These are phyloP conservation scores for Rachicladosporium sp. DNA, from an alignment of 2,329 filamentous ascomycete species.

Conservation along the genomic window DNA sequence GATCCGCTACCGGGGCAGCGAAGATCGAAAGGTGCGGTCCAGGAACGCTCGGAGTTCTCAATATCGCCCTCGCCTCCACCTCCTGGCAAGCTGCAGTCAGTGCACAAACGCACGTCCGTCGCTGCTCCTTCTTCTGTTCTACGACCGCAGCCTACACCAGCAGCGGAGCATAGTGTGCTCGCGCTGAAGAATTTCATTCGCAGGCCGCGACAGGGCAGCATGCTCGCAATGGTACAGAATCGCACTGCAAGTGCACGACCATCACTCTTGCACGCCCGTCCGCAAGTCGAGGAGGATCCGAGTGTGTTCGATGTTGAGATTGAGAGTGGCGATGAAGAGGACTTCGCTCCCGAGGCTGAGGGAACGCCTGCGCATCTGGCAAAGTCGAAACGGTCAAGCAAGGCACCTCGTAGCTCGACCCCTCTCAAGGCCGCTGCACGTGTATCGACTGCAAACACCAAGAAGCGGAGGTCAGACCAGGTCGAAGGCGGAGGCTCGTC, in stretches of 20 bases:
- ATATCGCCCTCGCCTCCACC: too few species aligned
- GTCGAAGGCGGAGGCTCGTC: slow-evolving; percentile 10
- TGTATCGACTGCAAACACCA: slow-evolving; percentile 18
- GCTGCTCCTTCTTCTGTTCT: too few species aligned
- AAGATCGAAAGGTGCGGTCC: too few species aligned
- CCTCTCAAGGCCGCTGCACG: slow-evolving; percentile 5
- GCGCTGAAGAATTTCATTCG: slow-evolving; percentile 40
- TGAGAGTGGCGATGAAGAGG: slow-evolving; percentile 15
- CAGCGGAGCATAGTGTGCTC: slow-evolving; percentile 33
- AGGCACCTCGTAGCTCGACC: slow-evolving; percentile 11
- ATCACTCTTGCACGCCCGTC: slow-evolving; percentile 9
- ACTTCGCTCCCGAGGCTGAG: slow-evolving; percentile 52
- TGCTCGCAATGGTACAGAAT: slow-evolving; percentile 37
- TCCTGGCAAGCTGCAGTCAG: too few species aligned
- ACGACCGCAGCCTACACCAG: slow-evolving; percentile 6
- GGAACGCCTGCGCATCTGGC: slow-evolving; percentile 50
- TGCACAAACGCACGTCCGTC: too few species aligned
- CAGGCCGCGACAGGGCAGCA: slow-evolving; percentile 35
- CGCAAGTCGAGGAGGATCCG: slow-evolving; percentile 25
- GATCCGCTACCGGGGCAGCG: too few species aligned
- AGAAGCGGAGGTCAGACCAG: slow-evolving; percentile 18
- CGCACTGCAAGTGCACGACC: slow-evolving; percentile 15
- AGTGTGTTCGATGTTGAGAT: slow-evolving; percentile 18
- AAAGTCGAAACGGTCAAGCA: slow-evolving; percentile 23
- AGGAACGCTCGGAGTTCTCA: too few species aligned